phyloP scores from a whole-genome alignment of 345 rosid genomes.

The Adansonia digitata region DNA sequence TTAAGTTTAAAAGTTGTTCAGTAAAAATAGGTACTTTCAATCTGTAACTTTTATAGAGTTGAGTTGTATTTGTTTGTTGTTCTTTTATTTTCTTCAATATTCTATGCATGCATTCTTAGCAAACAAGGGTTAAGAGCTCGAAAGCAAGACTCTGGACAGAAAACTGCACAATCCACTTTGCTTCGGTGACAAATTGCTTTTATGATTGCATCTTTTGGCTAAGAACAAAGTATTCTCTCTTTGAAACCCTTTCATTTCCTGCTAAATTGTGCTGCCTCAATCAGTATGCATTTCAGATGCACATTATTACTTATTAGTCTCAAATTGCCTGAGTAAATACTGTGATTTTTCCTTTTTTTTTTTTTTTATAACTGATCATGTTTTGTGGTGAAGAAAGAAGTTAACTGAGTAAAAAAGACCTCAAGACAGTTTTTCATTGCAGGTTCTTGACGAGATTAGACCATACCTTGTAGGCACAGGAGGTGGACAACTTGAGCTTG shows the following conservation, averaged over 20 bases:
- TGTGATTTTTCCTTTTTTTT: background rate
- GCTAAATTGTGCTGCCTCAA: background rate
- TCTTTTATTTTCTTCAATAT: background rate
- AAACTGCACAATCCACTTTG: too few species aligned
- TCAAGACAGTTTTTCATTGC: conserved; percentile 8
- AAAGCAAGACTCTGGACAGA: background rate
- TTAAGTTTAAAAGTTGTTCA: background rate
- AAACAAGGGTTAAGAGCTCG: background rate
- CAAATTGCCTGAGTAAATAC: background rate
- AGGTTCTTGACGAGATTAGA: conserved; percentile 82
- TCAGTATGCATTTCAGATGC: background rate
- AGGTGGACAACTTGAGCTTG: conserved; percentile 78
- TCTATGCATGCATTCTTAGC: background rate
- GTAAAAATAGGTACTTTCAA: background rate
- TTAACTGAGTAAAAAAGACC: background rate
- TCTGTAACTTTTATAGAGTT: background rate
- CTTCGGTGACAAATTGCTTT: background rate
- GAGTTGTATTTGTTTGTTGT: background rate
- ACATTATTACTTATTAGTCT: background rate
- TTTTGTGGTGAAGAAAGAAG: background rate
- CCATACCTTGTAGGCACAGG: conserved; percentile 90
- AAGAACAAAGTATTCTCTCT: background rate
- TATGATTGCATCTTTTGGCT: background rate
- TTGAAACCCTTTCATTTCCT: background rate
- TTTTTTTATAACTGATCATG: background rate